A percentile compares a stretch with the other conserved stretches of the same genome.
Conservation (phyloP, 805 yeast genomes). For the Kregervanrija pseudodelftensis region DNA sequence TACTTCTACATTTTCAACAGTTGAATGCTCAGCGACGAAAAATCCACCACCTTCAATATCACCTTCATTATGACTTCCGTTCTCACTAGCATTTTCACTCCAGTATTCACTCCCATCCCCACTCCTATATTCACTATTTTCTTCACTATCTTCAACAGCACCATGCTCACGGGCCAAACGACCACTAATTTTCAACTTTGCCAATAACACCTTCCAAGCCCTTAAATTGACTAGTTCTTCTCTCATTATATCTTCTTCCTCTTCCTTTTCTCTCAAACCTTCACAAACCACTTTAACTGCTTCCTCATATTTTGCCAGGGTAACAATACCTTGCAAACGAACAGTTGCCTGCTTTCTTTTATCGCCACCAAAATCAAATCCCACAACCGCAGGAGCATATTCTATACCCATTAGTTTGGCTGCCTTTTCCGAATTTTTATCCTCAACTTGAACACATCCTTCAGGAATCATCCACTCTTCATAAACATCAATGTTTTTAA, state of each 20-base stretch:
- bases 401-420: constrained; percentile 66
- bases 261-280: constrained; percentile 42
- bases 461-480: constrained; percentile 74
- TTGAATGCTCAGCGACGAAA: constrained; percentile 5
- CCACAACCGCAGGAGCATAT: constrained; percentile 80
- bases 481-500: constrained; percentile 79
- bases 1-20: constrained; percentile 8
- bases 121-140: constrained; percentile 1
- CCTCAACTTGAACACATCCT: constrained; percentile 58
- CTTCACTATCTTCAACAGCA: constrained; percentile 21
- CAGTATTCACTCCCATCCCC: constrained; percentile 4
- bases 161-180: constrained; percentile 48
- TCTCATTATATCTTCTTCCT: constrained; percentile 34
- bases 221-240: constrained; percentile 43
- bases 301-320: constrained; percentile 52
- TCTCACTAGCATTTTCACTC: constrained; percentile 1
- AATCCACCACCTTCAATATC: constrained; percentile 21
- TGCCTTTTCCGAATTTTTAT: constrained; percentile 56
- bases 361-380: constrained; percentile 61
- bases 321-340: constrained; percentile 66
- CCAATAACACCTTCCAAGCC: constrained; percentile 47
- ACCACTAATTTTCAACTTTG: constrained; percentile 40
- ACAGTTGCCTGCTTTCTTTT: constrained; percentile 47
- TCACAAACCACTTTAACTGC: constrained; percentile 50
- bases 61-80: neutral